Base-by-base conservation (phyloP, 805 yeast species). In the Saccharomycopsis sp. region DNA sequence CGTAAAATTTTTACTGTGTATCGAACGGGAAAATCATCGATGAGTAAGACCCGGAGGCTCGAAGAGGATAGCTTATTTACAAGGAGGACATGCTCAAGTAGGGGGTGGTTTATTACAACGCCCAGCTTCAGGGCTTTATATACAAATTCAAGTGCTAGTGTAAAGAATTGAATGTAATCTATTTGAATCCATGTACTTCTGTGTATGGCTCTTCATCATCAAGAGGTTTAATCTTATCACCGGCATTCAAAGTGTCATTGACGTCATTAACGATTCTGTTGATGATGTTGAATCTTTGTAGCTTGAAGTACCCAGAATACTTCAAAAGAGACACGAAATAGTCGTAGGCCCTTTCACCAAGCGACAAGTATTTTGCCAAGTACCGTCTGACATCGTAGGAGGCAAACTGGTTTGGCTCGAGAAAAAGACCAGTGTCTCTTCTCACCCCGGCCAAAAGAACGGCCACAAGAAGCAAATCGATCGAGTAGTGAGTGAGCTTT, bases 371-470 rank as follows among this genome's bases (percentile, higher is more conserved):
- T 57, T 77, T 76, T 20, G 75, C 74, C 50, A 85, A 69, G 74
- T 81, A 78, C 37, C 73, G 69, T 12, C 82, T 72, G 62, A 78
- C 64, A 58, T 70, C 75, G 41, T 68, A 71, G 1, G 63, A 58
- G 3, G 59, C 50, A 47, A 58, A 56, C 24, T 54, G 57, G 71
- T 71, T 60, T 69, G 65, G 61, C 53, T 57, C 71, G 63, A 18
- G 71, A 63, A 79, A 79, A 52, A 84, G 75, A 0, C 97, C 97
- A 0, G 97, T 87, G 61, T 88, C 84, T 61, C 90, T 79, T 68
- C 89, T 86, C 55, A 91, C 79, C 2, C 96, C 96, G 0, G 97
- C 97, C 50, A 92, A 73, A 14, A 91, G 75, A 68, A 94, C 82
- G 1, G 97, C 88, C 7, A 89, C 74, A 58, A 91, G 75, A 2